phyloP scores from a whole-genome alignment of 371 early-diverging fungal species.

The Rhizomucor pusillus region DNA sequence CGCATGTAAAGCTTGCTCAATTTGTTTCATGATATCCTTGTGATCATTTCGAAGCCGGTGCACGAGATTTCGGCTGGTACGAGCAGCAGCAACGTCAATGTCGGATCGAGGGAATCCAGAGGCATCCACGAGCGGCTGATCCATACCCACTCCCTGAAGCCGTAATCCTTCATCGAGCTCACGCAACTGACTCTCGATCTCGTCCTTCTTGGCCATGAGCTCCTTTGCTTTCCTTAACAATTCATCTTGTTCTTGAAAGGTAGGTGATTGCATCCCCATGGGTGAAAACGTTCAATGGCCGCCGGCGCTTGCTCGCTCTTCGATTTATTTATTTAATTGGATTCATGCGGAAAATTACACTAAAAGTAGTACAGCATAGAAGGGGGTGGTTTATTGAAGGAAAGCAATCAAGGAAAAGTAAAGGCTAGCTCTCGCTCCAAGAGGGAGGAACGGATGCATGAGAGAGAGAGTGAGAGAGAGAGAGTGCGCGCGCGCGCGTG shows the following conservation, averaged over 20 bases:
- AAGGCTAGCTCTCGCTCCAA: too few relatives aligned
- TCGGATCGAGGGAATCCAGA: constrained; percentile 87
- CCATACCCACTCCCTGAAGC: constrained; percentile 70
- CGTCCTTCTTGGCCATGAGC: constrained; percentile 60
- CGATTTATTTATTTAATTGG: too few relatives aligned
- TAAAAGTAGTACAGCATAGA: too few relatives aligned
- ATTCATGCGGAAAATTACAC: too few relatives aligned
- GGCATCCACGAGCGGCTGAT: constrained; percentile 70
- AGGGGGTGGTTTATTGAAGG: too few relatives aligned
- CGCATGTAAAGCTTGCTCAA: constrained; percentile 64
- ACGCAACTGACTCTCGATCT: constrained; percentile 58
- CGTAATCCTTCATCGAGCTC: constrained; percentile 50
- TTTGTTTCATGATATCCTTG: constrained; percentile 61
- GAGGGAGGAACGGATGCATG: background rate
- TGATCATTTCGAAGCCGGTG: constrained; percentile 73
- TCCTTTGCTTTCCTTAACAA: constrained; percentile 50
- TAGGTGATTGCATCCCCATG: constrained; percentile 6
- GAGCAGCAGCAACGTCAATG: constrained; percentile 73
- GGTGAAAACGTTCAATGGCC: too few relatives aligned
- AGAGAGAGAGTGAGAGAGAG: too few relatives aligned
- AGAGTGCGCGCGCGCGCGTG: too few relatives aligned
- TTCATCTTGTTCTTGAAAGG: constrained; percentile 4
- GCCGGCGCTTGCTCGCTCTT: too few relatives aligned
- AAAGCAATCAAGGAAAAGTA: too few relatives aligned
- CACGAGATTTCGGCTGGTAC: constrained; percentile 58